These are phyloP conservation scores for Coleophoma cylindrospora DNA, from an alignment of 2,329 filamentous ascomycete genomes.

Conservation along the genomic window DNA sequence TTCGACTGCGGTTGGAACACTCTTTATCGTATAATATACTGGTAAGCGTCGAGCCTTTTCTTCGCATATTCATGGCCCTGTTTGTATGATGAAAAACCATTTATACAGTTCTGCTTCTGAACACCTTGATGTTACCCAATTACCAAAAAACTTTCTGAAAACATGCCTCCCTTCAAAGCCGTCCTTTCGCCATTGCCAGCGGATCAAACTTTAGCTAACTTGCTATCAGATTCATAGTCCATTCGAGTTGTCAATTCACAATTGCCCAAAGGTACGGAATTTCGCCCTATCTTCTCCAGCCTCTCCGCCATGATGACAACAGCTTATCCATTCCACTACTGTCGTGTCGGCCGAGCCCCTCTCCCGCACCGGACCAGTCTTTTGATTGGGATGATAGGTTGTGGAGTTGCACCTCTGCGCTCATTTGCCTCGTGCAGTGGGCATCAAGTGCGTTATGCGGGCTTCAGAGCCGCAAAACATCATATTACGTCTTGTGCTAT, in stretches of 20 bases:
- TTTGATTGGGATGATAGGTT: conserved; percentile 60
- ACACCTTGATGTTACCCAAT: conserved; percentile 56
- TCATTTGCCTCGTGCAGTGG: conserved; percentile 18
- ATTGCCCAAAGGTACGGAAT: conserved; percentile 14
- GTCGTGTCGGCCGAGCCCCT: conserved; percentile 61
- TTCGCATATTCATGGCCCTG: not conserved
- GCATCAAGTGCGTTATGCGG: conserved; percentile 44
- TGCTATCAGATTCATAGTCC: not conserved
- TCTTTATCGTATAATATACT: not conserved
- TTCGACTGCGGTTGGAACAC: not conserved
- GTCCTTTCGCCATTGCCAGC: not conserved
- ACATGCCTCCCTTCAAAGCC: conserved; percentile 4
- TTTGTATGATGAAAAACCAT: conserved; percentile 59
- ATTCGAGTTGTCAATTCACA: not conserved
- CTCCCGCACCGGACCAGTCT: conserved; percentile 64
- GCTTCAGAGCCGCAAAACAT: conserved; percentile 49
- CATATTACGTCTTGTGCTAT: conserved; percentile 55
- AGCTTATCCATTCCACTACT: conserved; percentile 76
- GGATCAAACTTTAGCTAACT: not conserved
- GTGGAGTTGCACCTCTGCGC: conserved; percentile 58
- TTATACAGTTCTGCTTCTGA: conserved; percentile 76
- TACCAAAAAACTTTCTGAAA: conserved; percentile 63
- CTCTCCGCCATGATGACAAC: conserved; percentile 46
- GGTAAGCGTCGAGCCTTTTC: not conserved
- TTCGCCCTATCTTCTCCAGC: conserved; percentile 2